Evolutionary conservation across 2,329 filamentous ascomycete genomes (phyloP).

Genomic region (Trichoderma atroviride): DNA sequence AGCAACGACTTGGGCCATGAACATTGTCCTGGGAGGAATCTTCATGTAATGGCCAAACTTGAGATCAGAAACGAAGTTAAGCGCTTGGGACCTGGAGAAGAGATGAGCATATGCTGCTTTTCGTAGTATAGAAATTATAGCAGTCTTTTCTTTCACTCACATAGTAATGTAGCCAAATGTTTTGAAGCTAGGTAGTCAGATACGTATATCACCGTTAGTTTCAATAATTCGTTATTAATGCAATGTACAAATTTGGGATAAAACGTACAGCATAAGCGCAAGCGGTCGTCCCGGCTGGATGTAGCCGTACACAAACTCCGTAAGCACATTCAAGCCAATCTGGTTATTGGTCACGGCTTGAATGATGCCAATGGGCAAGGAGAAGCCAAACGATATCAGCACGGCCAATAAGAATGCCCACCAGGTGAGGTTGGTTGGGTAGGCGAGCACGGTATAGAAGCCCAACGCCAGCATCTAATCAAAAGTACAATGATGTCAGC

Average conservation of each 20-base stretch:
- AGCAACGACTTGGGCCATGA: constrained; percentile 66
- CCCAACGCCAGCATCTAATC: constrained; percentile 56
- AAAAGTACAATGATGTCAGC: constrained; percentile 20
- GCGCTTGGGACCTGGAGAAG: constrained; percentile 56
- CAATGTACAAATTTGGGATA: background rate
- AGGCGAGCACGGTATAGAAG: constrained; percentile 59
- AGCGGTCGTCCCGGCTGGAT: constrained; percentile 73
- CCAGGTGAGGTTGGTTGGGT: constrained; percentile 69
- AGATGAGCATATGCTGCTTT: background rate
- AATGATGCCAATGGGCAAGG: constrained; percentile 69
- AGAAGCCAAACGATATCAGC: constrained; percentile 63
- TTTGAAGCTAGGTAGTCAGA: constrained; percentile 60
- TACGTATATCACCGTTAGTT: background rate
- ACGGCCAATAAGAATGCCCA: constrained; percentile 73
- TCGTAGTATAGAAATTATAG: background rate
- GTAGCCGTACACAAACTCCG: constrained; percentile 74
- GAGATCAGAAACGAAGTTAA: constrained; percentile 66
- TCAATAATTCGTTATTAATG: background rate
- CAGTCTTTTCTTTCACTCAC: constrained; percentile 33
- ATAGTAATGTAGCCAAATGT: constrained; percentile 66
- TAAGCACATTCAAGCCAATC: constrained; percentile 73
- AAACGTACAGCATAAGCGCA: constrained; percentile 68
- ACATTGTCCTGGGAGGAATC: constrained; percentile 67
- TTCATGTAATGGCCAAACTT: constrained; percentile 77
- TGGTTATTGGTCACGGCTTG: constrained; percentile 71